Conservation (phyloP, 225 moss, liverwort and hornwort genomes). For the Pseudoscleropodium purum region DNA sequence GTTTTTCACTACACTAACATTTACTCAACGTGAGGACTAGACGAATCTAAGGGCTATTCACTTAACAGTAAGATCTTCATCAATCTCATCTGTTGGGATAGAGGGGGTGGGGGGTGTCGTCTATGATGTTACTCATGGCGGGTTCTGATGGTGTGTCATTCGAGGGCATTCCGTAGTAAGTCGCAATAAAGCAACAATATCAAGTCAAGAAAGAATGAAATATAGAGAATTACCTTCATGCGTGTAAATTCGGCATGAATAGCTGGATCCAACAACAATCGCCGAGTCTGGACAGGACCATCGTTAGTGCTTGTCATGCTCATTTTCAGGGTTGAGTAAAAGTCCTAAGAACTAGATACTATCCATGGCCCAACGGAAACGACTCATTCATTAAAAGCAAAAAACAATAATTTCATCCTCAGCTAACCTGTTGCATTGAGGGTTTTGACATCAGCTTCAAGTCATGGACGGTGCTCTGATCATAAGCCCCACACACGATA, state of each 20-base stretch:
- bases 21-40: background rate
- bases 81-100: background rate
- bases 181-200: background rate
- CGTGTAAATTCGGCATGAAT: slow-evolving; percentile 93
- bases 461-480: slow-evolving; percentile 79
- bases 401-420: background rate
- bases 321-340: background rate
- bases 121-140: background rate
- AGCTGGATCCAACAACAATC: slow-evolving; percentile 87
- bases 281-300: slow-evolving; percentile 60
- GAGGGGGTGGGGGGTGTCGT: too few species aligned
- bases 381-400: background rate
- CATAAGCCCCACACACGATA: background rate
- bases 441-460: slow-evolving; percentile 89
- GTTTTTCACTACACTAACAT: background rate
- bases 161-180: background rate
- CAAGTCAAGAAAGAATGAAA: background rate
- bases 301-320: background rate
- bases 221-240: slow-evolving; percentile 63
- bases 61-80: background rate
- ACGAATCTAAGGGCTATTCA: background rate
- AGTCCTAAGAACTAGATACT: background rate
- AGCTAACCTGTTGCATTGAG: slow-evolving; percentile 76
- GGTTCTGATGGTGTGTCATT: background rate
- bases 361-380: background rate